Conservation (phyloP, 495 filamentous ascomycete species). For the Neurospora tetraspora region DNA sequence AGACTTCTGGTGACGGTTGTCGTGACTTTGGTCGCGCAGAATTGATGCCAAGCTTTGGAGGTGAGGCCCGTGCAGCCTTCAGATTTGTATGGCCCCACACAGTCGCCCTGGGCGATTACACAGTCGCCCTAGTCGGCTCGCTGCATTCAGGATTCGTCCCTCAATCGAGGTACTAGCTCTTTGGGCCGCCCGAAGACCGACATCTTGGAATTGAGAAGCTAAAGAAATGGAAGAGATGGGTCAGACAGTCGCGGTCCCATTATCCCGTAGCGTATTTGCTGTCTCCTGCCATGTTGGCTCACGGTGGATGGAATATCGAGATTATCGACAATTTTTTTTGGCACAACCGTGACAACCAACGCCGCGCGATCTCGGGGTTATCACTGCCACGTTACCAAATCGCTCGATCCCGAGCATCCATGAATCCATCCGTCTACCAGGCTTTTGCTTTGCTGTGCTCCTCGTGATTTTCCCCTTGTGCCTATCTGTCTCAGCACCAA, state of each 20-base stretch:
- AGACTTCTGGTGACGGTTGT: too few relatives aligned
- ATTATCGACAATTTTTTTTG: background rate
- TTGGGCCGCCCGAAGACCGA: background rate
- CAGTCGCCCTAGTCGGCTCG: too few relatives aligned
- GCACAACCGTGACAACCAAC: background rate
- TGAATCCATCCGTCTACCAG: background rate
- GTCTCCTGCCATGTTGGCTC: background rate
- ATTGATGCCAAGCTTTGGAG: too few relatives aligned
- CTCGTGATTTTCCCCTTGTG: background rate
- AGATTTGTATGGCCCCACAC: too few relatives aligned
- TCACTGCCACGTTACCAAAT: background rate
- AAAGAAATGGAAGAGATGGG: background rate
- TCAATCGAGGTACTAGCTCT: conserved; percentile 2
- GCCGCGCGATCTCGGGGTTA: background rate
- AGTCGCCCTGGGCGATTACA: too few relatives aligned
- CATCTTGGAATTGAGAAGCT: background rate
- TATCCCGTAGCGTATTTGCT: background rate
- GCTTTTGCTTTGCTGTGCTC: background rate
- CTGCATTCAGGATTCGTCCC: background rate
- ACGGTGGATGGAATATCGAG: background rate
- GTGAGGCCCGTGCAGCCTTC: too few relatives aligned
- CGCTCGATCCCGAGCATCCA: background rate
- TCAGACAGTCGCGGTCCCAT: background rate
- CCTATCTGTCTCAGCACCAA: background rate
- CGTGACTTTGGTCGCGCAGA: too few relatives aligned